phyloP scores from a whole-genome alignment of 192 early-diverging fungal genomes.

The Anaeromyces robustus region DNA sequence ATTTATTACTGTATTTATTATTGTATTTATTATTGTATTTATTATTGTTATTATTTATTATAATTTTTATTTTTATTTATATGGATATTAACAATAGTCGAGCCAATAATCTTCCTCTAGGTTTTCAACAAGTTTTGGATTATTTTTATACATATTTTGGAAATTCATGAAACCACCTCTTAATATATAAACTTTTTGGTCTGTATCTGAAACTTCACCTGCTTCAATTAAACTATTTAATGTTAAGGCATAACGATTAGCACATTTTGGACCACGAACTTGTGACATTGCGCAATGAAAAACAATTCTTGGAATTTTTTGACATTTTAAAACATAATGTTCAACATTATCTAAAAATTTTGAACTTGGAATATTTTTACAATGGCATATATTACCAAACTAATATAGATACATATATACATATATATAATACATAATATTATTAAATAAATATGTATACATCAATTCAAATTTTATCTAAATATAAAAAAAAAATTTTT shows the following conservation, averaged over 20 bases:
- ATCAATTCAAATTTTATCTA: background rate
- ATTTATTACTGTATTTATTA: no score
- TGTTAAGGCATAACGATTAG: conserved; percentile 32
- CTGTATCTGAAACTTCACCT: conserved; percentile 2
- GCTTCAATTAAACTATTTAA: background rate
- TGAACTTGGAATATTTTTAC: conserved; percentile 56
- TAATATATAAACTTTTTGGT: conserved; percentile 39
- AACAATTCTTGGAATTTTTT: conserved; percentile 40
- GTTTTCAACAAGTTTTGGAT: conserved; percentile 38
- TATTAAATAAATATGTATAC: background rate
- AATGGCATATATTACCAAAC: conserved; percentile 65
- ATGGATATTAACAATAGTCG: conserved; percentile 2
- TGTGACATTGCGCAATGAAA: conserved; percentile 86
- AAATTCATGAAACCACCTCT: conserved; percentile 51
- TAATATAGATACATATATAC: conserved; percentile 3
- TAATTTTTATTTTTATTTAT: no score
- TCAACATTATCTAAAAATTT: conserved; percentile 29
- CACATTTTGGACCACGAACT: conserved; percentile 59
- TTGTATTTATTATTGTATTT: no score
- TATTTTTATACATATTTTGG: conserved; percentile 31
- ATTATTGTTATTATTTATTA: no score
- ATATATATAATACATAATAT: background rate
- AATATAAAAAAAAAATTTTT: background rate
- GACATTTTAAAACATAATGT: background rate
- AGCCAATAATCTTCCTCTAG: conserved; percentile 34